phyloP scores from a whole-genome alignment of 768 basidiomycete species.

The Hydnomerulius pinastri region DNA sequence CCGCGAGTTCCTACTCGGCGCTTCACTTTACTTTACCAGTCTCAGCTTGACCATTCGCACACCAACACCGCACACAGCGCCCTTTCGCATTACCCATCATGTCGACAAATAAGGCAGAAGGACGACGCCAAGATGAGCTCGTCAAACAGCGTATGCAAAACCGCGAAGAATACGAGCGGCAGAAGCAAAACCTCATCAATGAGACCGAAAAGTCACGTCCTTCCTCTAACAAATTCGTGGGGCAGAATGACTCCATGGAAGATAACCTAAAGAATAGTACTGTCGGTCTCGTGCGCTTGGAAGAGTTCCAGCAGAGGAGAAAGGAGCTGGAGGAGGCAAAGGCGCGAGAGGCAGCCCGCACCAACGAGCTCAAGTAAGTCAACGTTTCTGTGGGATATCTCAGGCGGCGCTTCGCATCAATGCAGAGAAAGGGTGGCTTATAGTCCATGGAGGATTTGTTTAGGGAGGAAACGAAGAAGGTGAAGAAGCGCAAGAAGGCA shows the following conservation, averaged over 20 bases:
- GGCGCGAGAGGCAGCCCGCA: constrained; percentile 83
- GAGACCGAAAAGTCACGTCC: constrained; percentile 94
- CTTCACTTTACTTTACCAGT: too few species aligned
- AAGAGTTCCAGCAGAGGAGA: constrained; percentile 88
- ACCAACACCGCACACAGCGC: constrained; percentile 15
- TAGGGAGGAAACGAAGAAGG: constrained; percentile 84
- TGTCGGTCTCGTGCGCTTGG: constrained; percentile 86
- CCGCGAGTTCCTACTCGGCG: constrained; percentile 21
- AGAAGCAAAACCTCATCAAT: constrained; percentile 77
- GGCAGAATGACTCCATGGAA: constrained; percentile 93
- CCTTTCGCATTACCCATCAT: constrained; percentile 58
- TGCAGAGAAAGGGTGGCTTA: constrained; percentile 54
- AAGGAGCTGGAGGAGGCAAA: constrained; percentile 92
- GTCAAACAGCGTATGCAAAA: constrained; percentile 79
- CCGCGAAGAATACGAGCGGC: constrained; percentile 80
- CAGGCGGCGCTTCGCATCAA: constrained; percentile 4
- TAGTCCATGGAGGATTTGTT: constrained; percentile 77
- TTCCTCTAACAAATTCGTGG: constrained; percentile 85
- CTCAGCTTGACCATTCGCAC: constrained; percentile 4
- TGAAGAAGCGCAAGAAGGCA: constrained; percentile 91
- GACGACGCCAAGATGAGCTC: constrained; percentile 84
- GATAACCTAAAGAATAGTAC: constrained; percentile 90
- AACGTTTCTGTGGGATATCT: constrained; percentile 19
- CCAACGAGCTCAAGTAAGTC: constrained; percentile 86
- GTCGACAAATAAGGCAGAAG: constrained; percentile 78